Evolutionary conservation across 192 early-diverging fungal species (phyloP).

Genomic region (Kickxella alabastrina): DNA sequence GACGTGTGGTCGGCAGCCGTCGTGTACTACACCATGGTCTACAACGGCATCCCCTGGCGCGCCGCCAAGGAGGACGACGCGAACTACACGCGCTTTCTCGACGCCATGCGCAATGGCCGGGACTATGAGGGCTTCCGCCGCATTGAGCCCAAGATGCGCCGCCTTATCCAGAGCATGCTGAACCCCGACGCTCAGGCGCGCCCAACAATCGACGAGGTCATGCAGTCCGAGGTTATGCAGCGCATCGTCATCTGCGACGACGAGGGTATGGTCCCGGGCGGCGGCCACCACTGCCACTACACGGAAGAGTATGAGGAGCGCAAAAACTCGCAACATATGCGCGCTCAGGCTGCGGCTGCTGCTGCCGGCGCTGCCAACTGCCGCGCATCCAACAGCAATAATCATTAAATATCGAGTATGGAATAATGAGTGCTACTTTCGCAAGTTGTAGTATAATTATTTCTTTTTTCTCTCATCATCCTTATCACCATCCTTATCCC

Average conservation of each 20-base stretch:
- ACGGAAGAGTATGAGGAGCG: slow-evolving; percentile 54
- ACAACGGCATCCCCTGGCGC: slow-evolving; percentile 64
- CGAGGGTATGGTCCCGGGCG: slow-evolving; percentile 36
- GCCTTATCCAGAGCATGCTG: slow-evolving; percentile 74
- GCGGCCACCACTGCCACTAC: slow-evolving; percentile 44
- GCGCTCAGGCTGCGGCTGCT: slow-evolving; percentile 35
- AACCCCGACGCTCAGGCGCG: slow-evolving; percentile 73
- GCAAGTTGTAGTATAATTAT: too few species aligned
- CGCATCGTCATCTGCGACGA: slow-evolving; percentile 59
- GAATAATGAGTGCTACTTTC: too few species aligned
- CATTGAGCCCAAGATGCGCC: slow-evolving; percentile 61
- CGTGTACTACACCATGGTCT: slow-evolving; percentile 81
- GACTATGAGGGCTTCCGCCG: slow-evolving; percentile 78
- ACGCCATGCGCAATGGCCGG: slow-evolving; percentile 56
- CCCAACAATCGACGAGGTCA: slow-evolving; percentile 63
- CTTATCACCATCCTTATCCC: too few species aligned
- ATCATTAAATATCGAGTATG: too few species aligned
- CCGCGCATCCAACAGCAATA: slow-evolving; percentile 5
- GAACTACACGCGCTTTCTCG: slow-evolving; percentile 61
- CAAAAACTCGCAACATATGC: slow-evolving; percentile 40
- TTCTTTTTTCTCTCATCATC: too few species aligned
- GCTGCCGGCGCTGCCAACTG: slow-evolving; percentile 11
- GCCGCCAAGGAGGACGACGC: slow-evolving; percentile 58
- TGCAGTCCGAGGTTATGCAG: slow-evolving; percentile 76
- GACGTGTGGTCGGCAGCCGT: slow-evolving; percentile 96